Conservation (phyloP, 2,329 filamentous ascomycete species). For the Didymella arachidicola region DNA sequence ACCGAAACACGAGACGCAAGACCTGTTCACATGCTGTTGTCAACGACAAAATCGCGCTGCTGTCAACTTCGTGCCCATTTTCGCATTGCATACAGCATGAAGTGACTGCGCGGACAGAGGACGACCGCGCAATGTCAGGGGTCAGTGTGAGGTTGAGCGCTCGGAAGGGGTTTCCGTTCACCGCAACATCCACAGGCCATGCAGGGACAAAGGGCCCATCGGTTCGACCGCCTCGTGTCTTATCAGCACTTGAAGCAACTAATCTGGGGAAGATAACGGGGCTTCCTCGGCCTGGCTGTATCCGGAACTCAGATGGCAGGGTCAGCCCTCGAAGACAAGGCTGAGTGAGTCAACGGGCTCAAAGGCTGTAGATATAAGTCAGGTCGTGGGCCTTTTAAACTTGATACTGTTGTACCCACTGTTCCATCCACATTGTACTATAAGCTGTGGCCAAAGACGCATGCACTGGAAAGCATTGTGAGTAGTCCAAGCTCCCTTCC, state of each 20-base stretch:
- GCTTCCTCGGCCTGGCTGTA: slow-evolving; percentile 22
- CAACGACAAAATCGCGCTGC: neutral
- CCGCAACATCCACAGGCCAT: slow-evolving; percentile 9
- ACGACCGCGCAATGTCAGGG: neutral
- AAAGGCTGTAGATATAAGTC: neutral
- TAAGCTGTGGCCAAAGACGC: neutral
- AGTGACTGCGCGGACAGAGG: neutral
- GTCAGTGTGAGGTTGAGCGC: neutral
- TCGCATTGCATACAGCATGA: neutral
- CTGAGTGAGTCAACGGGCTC: slow-evolving; percentile 24
- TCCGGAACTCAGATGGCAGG: slow-evolving; percentile 22
- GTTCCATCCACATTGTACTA: neutral
- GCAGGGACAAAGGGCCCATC: slow-evolving; percentile 11
- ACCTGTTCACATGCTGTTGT: neutral
- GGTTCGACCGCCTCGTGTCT: slow-evolving; percentile 31
- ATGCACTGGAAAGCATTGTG: neutral
- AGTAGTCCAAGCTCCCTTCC: neutral
- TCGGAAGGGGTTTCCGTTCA: slow-evolving; percentile 4
- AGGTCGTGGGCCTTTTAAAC: neutral
- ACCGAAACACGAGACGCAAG: neutral
- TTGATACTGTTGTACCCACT: neutral
- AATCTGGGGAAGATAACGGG: slow-evolving; percentile 36
- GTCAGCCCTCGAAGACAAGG: slow-evolving; percentile 21
- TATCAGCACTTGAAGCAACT: slow-evolving; percentile 37
- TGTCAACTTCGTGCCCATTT: neutral